These are phyloP conservation scores for Pseudozyma thailandica DNA, from an alignment of 1,284 basidiomycete species.

Conservation along the genomic window DNA sequence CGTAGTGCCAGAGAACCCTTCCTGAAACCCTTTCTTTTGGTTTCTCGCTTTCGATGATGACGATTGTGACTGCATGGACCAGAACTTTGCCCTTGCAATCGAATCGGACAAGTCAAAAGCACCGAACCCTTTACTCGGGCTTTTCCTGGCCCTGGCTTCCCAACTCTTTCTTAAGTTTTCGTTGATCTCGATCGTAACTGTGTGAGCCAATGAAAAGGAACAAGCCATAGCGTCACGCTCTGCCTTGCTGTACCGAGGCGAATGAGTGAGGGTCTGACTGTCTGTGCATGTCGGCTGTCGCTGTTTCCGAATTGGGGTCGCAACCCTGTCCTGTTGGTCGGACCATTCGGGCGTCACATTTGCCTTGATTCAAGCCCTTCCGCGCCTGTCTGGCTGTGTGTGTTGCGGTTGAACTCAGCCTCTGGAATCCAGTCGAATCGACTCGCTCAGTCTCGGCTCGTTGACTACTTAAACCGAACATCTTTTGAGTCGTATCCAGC, in stretches of 20 bases:
- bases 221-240: conserved; percentile 11
- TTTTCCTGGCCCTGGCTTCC: neutral
- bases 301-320: neutral
- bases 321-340: neutral
- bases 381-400: too few species aligned
- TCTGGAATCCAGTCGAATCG: too few species aligned
- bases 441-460: too few species aligned
- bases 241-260: too few species aligned
- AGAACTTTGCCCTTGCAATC: neutral
- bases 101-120: too few species aligned
- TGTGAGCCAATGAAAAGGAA: neutral
- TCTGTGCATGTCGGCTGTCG: neutral
- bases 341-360: too few species aligned
- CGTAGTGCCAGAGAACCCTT: conserved; percentile 6
- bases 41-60: neutral
- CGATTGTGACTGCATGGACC: neutral
- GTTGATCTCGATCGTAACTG: neutral
- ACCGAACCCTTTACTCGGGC: conserved; percentile 7
- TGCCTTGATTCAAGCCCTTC: too few species aligned
- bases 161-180: neutral
- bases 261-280: conserved; percentile 2
- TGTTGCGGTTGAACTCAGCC: too few species aligned
- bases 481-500: neutral
- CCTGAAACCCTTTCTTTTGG: conserved; percentile 1
- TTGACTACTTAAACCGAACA: conserved; percentile 5